Conservation (phyloP, 352 stramenopile genomes). For the Elongisporangium undulatum region DNA sequence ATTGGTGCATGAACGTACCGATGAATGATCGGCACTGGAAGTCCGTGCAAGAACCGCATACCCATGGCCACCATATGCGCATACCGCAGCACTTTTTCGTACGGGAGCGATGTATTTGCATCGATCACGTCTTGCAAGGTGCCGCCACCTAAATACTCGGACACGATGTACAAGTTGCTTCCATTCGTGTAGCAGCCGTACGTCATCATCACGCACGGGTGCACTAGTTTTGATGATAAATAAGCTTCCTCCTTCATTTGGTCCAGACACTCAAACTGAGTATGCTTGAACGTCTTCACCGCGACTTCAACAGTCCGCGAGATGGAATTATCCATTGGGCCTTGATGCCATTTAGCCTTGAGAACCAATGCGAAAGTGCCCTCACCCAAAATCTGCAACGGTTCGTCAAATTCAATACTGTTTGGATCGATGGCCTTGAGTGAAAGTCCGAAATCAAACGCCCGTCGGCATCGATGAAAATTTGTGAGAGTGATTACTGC, state of each 20-base stretch:
- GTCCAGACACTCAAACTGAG: conserved; percentile 68
- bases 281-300: conserved; percentile 82
- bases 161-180: conserved; percentile 81
- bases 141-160: conserved; percentile 73
- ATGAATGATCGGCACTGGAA: conserved; percentile 75
- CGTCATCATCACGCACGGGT: conserved; percentile 81
- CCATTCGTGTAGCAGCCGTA: conserved; percentile 80
- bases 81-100: conserved; percentile 65
- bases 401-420: conserved; percentile 77
- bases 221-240: conserved; percentile 68
- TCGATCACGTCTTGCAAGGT: conserved; percentile 79
- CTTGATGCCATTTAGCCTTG: conserved; percentile 67
- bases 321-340: conserved; percentile 32
- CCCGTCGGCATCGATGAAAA: conserved; percentile 63
- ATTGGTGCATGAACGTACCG: conserved; percentile 16
- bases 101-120: conserved; percentile 35
- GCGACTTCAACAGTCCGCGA: conserved; percentile 59
- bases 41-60: conserved; percentile 74
- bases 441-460: conserved; percentile 75
- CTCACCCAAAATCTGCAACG: conserved; percentile 75
- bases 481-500: conserved; percentile 70
- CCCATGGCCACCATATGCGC: conserved; percentile 78
- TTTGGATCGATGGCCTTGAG: conserved; percentile 74
- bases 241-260: conserved; percentile 83
- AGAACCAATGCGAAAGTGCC: conserved; percentile 76